Conservation (phyloP, 345 rosid genomes). For the Citrus unshiu region DNA sequence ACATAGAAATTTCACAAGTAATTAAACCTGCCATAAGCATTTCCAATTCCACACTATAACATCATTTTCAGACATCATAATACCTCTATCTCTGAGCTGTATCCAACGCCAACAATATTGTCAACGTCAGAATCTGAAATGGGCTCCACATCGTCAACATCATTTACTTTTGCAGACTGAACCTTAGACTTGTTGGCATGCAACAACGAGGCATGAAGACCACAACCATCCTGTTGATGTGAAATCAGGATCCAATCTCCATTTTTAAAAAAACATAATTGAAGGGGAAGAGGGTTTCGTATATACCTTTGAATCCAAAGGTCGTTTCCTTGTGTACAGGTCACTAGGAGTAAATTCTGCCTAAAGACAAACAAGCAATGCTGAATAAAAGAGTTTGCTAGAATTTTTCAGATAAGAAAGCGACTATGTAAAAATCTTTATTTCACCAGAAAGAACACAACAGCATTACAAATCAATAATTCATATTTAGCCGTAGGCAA, state of each 20-base stretch:
- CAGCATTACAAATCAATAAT: neutral
- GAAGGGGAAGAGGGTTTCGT: neutral
- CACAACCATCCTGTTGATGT: conserved; percentile 50
- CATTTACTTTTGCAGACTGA: conserved; percentile 42
- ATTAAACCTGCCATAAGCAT: conserved; percentile 13
- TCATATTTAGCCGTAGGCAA: neutral
- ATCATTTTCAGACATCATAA: conserved; percentile 9
- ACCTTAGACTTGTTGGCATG: conserved; percentile 37
- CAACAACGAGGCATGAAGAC: conserved; percentile 41
- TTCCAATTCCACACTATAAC: neutral
- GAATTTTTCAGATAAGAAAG: neutral
- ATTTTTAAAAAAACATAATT: neutral
- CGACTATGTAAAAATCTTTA: neutral
- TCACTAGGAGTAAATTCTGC: conserved; percentile 85
- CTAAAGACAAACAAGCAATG: conserved; percentile 35
- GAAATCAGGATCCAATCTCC: conserved; percentile 16
- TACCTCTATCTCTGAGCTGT: conserved; percentile 75
- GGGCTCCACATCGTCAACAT: conserved; percentile 60
- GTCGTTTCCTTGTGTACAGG: conserved; percentile 74
- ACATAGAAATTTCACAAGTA: conserved; percentile 11
- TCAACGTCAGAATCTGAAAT: conserved; percentile 87
- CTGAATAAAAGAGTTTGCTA: conserved; percentile 14
- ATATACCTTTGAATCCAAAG: conserved; percentile 63
- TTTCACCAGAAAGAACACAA: neutral
- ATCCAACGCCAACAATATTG: conserved; percentile 80